Evolutionary conservation across 208 protist genomes (phyloP), one percentile per base, ranked within the genome.

Genomic region (Leishmania turanica): DNA sequence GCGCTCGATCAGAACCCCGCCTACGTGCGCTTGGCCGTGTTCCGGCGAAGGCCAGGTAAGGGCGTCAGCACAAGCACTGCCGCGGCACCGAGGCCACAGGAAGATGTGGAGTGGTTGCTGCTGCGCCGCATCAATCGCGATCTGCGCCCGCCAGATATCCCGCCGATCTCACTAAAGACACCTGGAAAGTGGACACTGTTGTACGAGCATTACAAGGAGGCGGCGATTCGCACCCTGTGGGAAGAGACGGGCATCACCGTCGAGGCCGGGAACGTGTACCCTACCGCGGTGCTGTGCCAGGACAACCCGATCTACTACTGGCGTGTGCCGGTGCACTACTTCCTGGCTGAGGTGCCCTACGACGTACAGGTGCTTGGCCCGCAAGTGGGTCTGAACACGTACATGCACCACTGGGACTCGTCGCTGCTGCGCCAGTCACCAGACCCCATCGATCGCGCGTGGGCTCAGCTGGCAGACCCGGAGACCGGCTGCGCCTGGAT

Each of bases 211-310:
- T 91, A 91, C 87, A 95, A 95, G 82, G 95, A 98, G 91, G 95
- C 95, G 0, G 95, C 95, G 31, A 85, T 96, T 34, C 93, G 95
- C 0, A 91, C 93, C n/a, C 62, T 96, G 72, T 98, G 91, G 91
- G 95, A 98, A 81, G 95, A 98, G 79, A 98, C 95, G 3, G 95
- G 95, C 78, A 92, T 98, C 87, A 91, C 86, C n/a, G 87, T 97
- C n/a, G 85, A 92, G 34, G 80, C 89, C 6, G 84, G 70, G 24
- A 80, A 85, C 68, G 89, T 96, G 49, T 95, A 88, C 71, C 93
- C 93, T 3, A 97, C 92, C 0, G 93, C 82, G 7, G 84, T 88
- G 40, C 88, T 98, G 31, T 62, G 81, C 74, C 89, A 90, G 84
- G 87, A 75, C 47, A 78, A 89, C 71, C 93, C 93, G 19, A 56